phyloP scores from a whole-genome alignment of 2,329 filamentous ascomycete species.

The Venturia effusa region DNA sequence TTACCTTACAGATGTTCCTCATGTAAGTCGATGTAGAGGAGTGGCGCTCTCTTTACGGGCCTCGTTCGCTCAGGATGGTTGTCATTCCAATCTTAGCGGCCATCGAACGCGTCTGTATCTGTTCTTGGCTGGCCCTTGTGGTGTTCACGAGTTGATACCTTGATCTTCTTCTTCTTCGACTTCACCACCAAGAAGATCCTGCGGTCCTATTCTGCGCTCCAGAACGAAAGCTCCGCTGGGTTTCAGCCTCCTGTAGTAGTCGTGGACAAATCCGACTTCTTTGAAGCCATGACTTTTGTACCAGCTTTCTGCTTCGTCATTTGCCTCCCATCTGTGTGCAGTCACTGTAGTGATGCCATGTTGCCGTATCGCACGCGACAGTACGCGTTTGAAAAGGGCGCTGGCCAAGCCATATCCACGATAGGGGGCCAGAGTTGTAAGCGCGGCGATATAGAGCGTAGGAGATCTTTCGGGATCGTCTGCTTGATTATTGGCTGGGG shows the following conservation, averaged over 20 bases:
- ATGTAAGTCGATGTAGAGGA: background rate
- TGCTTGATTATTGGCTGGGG: background rate
- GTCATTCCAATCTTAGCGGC: background rate
- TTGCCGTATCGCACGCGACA: conserved; percentile 26
- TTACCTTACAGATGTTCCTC: background rate
- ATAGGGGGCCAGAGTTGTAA: conserved; percentile 49
- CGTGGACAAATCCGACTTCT: conserved; percentile 39
- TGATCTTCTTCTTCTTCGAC: background rate
- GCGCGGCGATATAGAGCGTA: conserved; percentile 50
- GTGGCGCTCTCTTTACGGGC: background rate
- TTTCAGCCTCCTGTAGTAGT: conserved; percentile 48
- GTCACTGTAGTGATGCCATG: conserved; percentile 42
- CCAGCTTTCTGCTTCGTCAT: conserved; percentile 49
- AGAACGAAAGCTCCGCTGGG: conserved; percentile 24
- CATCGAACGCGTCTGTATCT: background rate
- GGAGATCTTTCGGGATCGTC: conserved; percentile 12
- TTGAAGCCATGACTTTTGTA: conserved; percentile 48
- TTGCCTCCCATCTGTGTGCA: conserved; percentile 55
- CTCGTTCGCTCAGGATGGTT: background rate
- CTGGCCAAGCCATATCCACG: conserved; percentile 47
- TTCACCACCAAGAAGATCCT: conserved; percentile 6
- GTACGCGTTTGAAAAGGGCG: conserved; percentile 36
- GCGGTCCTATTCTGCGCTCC: conserved; percentile 5
- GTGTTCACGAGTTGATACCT: background rate
- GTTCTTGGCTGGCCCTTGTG: background rate